phyloP scores from a whole-genome alignment of 2,329 filamentous ascomycete genomes.

The Cladosporium sp. region DNA sequence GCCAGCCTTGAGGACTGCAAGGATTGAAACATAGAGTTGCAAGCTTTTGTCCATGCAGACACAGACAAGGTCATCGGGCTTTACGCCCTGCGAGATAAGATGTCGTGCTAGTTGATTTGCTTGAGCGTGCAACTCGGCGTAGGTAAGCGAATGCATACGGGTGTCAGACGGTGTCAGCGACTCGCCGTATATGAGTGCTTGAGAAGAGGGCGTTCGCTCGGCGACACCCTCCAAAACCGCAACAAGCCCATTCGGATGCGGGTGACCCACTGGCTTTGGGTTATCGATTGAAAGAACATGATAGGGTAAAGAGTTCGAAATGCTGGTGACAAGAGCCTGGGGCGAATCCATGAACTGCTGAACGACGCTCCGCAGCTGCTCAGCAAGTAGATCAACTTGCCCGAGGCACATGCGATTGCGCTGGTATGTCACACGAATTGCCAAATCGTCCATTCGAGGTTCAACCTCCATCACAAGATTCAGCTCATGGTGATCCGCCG shows the following conservation, averaged over 20 bases:
- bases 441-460: conserved; percentile 46
- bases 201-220: conserved; percentile 49
- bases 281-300: conserved; percentile 37
- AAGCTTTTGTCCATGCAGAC: conserved; percentile 73
- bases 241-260: conserved; percentile 25
- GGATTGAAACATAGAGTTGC: conserved; percentile 64
- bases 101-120: conserved; percentile 59
- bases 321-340: conserved; percentile 28
- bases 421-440: conserved; percentile 51
- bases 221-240: conserved; percentile 23
- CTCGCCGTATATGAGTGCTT: conserved; percentile 60
- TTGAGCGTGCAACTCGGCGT: conserved; percentile 54
- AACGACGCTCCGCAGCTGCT: conserved; percentile 55
- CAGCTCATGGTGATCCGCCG: conserved; percentile 69
- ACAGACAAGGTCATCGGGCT: conserved; percentile 56
- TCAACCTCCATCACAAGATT: conserved; percentile 70
- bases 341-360: conserved; percentile 36
- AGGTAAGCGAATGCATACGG: conserved; percentile 50
- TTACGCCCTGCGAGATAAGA: conserved; percentile 44
- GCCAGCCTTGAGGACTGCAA: conserved; percentile 68
- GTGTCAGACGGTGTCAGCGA: conserved; percentile 36
- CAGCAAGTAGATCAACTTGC: conserved; percentile 52
- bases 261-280: conserved; percentile 25
- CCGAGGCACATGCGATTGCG: conserved; percentile 46
- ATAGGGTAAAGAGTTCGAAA: conserved; percentile 24